phyloP scores from a whole-genome alignment of 1,284 basidiomycete species.

The Spongispora temasekensis region DNA sequence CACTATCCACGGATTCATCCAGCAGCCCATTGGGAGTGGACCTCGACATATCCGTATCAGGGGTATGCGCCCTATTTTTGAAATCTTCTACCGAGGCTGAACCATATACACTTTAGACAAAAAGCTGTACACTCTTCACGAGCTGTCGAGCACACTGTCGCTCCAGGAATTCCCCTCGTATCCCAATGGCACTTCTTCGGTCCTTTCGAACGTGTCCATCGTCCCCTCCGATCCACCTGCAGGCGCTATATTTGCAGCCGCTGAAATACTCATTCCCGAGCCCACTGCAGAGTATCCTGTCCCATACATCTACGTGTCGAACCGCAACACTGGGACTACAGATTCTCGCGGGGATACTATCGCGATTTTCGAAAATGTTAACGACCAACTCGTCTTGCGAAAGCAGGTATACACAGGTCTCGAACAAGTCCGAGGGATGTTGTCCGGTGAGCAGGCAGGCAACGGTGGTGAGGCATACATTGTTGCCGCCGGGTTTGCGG shows the following conservation, averaged over 20 bases:
- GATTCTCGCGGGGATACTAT: constrained; percentile 60
- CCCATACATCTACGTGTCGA: constrained; percentile 68
- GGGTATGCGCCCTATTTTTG: constrained; percentile 5
- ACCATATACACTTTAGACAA: constrained; percentile 43
- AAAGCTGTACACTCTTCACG: constrained; percentile 63
- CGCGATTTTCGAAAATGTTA: constrained; percentile 55
- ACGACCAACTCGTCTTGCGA: constrained; percentile 45
- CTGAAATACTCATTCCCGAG: constrained; percentile 9
- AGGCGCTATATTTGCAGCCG: constrained; percentile 53
- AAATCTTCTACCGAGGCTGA: not conserved
- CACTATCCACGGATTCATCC: constrained; percentile 60
- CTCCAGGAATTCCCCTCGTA: constrained; percentile 56
- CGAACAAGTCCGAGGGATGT: constrained; percentile 63
- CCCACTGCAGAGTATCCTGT: constrained; percentile 26
- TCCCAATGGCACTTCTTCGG: constrained; percentile 48
- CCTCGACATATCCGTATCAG: constrained; percentile 38
- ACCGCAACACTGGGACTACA: constrained; percentile 56
- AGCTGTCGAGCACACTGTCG: constrained; percentile 62
- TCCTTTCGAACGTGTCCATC: constrained; percentile 57
- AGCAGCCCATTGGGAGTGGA: constrained; percentile 63
- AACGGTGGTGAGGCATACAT: constrained; percentile 54
- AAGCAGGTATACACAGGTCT: constrained; percentile 64
- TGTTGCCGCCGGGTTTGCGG: constrained; percentile 53
- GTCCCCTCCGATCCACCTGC: constrained; percentile 51
- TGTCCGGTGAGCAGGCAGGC: constrained; percentile 46